Evolutionary conservation across 371 early-diverging fungal species (phyloP).

Genomic region (Mucor ambiguus): DNA sequence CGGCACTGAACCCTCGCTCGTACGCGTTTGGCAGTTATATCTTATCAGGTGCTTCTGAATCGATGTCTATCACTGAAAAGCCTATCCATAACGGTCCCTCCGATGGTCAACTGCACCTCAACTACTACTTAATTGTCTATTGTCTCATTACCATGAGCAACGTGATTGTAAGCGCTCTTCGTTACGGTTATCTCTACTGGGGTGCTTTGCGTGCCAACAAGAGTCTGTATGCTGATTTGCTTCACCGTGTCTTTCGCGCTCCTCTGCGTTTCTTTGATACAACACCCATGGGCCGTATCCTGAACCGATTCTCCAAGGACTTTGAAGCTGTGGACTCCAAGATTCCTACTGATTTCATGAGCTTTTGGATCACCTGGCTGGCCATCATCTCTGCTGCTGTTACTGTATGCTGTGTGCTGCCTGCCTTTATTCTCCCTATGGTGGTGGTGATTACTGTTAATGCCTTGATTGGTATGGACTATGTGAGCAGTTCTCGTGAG

Average conservation of each 20-base stretch:
- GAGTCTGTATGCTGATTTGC: constrained; percentile 48
- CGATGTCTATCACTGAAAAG: background rate
- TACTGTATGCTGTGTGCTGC: constrained; percentile 29
- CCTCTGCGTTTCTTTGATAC: constrained; percentile 86
- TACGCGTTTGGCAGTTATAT: constrained; percentile 20
- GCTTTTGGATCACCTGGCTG: constrained; percentile 61
- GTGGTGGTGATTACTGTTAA: constrained; percentile 56
- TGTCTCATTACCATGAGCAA: constrained; percentile 13
- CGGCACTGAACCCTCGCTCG: constrained; percentile 15
- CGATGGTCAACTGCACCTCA: constrained; percentile 13
- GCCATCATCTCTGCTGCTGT: constrained; percentile 43
- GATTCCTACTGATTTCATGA: constrained; percentile 45
- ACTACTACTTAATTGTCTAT: constrained; percentile 27
- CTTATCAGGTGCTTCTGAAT: too few species aligned
- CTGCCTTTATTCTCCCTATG: constrained; percentile 56
- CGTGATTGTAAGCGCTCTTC: constrained; percentile 21
- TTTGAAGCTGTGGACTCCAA: constrained; percentile 40
- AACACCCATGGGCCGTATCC: constrained; percentile 88
- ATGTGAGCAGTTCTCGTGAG: constrained; percentile 72
- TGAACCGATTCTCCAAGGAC: constrained; percentile 84
- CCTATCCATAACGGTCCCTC: constrained; percentile 19
- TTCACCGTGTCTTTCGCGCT: constrained; percentile 65
- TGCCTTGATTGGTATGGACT: constrained; percentile 52
- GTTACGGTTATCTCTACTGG: constrained; percentile 37
- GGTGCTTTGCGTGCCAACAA: constrained; percentile 62